Evolutionary conservation across 2,329 filamentous ascomycete genomes (phyloP), one percentile per base, ranked within the genome.

Genomic region (Pseudogymnoascus sp.): DNA sequence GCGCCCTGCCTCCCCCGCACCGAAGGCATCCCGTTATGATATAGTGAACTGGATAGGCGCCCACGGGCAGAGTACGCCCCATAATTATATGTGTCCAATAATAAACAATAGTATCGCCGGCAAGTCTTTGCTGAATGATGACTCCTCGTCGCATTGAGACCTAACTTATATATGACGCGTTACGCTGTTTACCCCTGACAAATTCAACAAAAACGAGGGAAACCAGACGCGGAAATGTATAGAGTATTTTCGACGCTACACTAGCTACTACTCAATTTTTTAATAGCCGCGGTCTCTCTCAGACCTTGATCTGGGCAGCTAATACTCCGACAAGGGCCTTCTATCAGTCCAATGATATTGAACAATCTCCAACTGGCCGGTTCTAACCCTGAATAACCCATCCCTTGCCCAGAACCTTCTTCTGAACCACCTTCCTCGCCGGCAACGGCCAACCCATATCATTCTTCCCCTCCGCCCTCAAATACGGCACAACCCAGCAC

Each of bases 381-480:
- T 1, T 6, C n/a, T 54, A 59, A 9, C 57, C 57, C 33, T 71
- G 68, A 39, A 71, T 70, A 66, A 88, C 81, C 90, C 92, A 96
- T 0, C 88, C 89, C 67, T 84, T 84, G 39, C 84, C 88, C 0
- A 79, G 72, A 63, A 90, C 83, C 75, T 87, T 91, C 74, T 76
- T 86, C 77, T 97, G 93, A 68, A 84, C 80, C 41, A 97, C 88
- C 76, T 89, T 95, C 75, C 85, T 86, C n/a, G 89, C 86, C 3
- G 90, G 89, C 72, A 99, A 74, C 10, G 90, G 88, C 92, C 92
- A 97, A 0, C 91, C 90, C 67, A 86, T 79, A 0, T 84, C 84
- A 0, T 84, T 85, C 0, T 74, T 79, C 0, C 81, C 84, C 69
- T 91, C 89, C 0, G 89, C 86, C 59, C 86, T 77, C 66, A 97